phyloP scores from a whole-genome alignment of 2,329 filamentous ascomycete species.

The Xylariaceae sp. region DNA sequence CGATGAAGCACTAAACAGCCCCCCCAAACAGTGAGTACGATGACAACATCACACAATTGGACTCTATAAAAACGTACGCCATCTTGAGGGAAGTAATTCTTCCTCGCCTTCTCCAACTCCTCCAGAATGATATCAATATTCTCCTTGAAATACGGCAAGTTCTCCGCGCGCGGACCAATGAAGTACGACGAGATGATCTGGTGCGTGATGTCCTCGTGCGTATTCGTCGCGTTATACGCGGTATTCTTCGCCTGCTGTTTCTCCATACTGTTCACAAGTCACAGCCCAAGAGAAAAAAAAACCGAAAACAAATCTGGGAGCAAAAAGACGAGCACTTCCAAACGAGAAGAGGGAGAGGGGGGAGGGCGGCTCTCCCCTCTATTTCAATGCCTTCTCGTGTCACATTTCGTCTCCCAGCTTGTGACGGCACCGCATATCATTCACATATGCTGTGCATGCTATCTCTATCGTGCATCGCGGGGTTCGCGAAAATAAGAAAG shows the following conservation, averaged over 20 bases:
- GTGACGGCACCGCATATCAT: too few relatives aligned
- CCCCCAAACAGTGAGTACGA: not conserved
- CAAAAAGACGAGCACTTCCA: too few relatives aligned
- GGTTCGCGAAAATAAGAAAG: too few relatives aligned
- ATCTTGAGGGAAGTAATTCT: constrained; percentile 35
- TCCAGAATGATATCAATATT: constrained; percentile 39
- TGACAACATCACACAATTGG: not conserved
- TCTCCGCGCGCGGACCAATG: constrained; percentile 40
- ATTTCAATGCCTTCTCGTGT: too few relatives aligned
- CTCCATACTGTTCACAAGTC: constrained; percentile 6
- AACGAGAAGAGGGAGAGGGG: too few relatives aligned
- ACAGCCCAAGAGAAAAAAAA: not conserved
- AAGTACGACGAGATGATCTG: constrained; percentile 38
- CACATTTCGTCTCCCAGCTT: too few relatives aligned
- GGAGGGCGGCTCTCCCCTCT: too few relatives aligned
- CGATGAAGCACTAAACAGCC: constrained; percentile 34
- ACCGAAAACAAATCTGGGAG: not conserved
- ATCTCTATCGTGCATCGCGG: too few relatives aligned
- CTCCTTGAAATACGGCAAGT: constrained; percentile 36
- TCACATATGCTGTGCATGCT: too few relatives aligned
- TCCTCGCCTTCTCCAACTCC: constrained; percentile 31
- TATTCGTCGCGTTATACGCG: constrained; percentile 9
- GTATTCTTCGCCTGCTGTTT: constrained; percentile 11
- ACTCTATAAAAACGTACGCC: constrained; percentile 25
- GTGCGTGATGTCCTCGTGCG: constrained; percentile 25